Base-by-base conservation (phyloP, 2,329 filamentous ascomycete species). In the Pyrenophora seminiperda region DNA sequence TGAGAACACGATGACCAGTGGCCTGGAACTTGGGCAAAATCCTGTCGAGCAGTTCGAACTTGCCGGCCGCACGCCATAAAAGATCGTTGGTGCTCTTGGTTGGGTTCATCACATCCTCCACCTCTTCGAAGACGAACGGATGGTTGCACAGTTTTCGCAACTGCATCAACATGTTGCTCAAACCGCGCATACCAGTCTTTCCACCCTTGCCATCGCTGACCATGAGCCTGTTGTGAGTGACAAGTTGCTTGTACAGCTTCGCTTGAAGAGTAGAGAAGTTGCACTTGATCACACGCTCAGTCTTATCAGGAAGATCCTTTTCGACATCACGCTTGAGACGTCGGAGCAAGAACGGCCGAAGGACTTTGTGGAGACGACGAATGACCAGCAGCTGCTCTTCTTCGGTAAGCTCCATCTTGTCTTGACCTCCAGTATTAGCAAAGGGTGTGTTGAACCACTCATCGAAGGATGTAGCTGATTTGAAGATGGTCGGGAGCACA, bases 121-220 rank as follows among this genome's bases (percentile, higher is more conserved):
- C 94, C 63, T 96, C 90, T 66, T 96, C 92, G 65, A 99, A 99
- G 18, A 99, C 94, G 69, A 99, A 99, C 0, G 94, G 94, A 78
- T 99, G 94, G 73, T 99, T 99, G 79, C 94, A 99, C 41, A 99
- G 86, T 77, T 99, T 99, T 70, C 94, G 89, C 68, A 99, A 79
- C 77, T 99, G 94, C 94, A 99, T 99, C 54, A 99, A 90, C 92
- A 99, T 99, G 77, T 99, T 99, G 81, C 93, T 97, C 56, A 99
- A 79, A 73, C 94, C 94, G 70, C 91, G 91, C 76, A 95, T 89
- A 62, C 89, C 90, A 38, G 91, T 91, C 84, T 96, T 97, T 67
- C 92, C 92, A 56, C 91, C 92, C 77, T 96, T 96, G 67, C 90
- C 91, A 70, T 97, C 93, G 73, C 91, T 91, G 66, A 99, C 92